These are phyloP conservation scores for Podospora pseudocomata DNA, from an alignment of 495 filamentous ascomycete species.

Conservation along the genomic window DNA sequence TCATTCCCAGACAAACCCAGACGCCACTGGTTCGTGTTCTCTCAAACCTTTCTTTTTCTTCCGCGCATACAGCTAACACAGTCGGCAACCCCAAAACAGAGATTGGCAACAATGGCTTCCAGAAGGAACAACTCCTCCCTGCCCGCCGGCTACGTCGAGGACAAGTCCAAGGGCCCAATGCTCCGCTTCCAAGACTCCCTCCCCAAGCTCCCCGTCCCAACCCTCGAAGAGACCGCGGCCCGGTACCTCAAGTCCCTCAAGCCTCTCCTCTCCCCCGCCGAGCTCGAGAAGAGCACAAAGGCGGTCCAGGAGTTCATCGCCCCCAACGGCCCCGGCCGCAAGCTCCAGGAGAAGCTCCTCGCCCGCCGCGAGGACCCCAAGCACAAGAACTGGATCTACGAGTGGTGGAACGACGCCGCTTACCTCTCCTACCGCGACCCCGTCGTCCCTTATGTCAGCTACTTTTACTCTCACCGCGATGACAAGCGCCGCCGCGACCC, in stretches of 20 bases:
- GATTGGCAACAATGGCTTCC: slow-evolving; percentile 47
- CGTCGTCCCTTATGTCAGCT: slow-evolving; percentile 96
- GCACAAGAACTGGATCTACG: slow-evolving; percentile 86
- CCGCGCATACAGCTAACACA: neutral
- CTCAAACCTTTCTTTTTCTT: slow-evolving; percentile 7
- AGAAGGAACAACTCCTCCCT: slow-evolving; percentile 58
- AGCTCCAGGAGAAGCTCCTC: slow-evolving; percentile 82
- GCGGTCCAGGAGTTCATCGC: slow-evolving; percentile 80
- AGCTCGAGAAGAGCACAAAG: slow-evolving; percentile 73
- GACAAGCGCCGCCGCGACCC: slow-evolving; percentile 85
- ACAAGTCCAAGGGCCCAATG: slow-evolving; percentile 86
- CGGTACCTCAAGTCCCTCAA: slow-evolving; percentile 93
- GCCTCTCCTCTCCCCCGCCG: slow-evolving; percentile 67
- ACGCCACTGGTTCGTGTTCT: slow-evolving; percentile 25
- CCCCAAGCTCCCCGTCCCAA: slow-evolving; percentile 84
- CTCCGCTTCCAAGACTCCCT: slow-evolving; percentile 95
- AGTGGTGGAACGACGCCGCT: slow-evolving; percentile 96
- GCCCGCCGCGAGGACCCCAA: slow-evolving; percentile 80
- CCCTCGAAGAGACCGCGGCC: slow-evolving; percentile 85
- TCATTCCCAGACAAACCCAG: slow-evolving; percentile 25
- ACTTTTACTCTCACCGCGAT: slow-evolving; percentile 98
- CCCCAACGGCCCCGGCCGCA: slow-evolving; percentile 75
- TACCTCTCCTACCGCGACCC: slow-evolving; percentile 94
- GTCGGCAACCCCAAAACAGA: slow-evolving; percentile 24
- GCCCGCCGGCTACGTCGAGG: slow-evolving; percentile 80